Conservation (phyloP, 164 flowering plant species). For the Akebia trifoliata region DNA sequence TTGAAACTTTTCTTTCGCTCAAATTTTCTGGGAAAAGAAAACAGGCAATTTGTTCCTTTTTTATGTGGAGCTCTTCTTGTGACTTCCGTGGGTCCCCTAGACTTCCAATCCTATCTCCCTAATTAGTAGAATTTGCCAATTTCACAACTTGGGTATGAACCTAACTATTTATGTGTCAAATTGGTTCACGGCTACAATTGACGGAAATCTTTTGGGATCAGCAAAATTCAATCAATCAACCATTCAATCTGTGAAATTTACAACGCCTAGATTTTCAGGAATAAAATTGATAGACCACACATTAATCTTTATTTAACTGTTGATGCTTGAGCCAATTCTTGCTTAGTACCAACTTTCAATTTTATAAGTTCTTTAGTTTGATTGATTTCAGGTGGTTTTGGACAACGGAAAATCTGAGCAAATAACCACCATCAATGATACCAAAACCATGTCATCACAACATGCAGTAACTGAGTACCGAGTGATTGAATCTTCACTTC, state of each 20-base stretch:
- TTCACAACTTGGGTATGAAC: neutral
- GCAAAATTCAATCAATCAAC: neutral
- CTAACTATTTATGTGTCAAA: neutral
- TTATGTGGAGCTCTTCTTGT: neutral
- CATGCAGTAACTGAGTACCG: conserved; percentile 80
- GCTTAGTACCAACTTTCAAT: neutral
- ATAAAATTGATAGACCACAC: neutral
- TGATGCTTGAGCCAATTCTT: conserved; percentile 3
- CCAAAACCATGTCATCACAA: conserved; percentile 35
- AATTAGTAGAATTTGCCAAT: neutral
- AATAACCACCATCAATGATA: conserved; percentile 45
- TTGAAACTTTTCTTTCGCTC: neutral
- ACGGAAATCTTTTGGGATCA: neutral
- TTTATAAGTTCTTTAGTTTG: neutral
- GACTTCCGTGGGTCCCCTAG: neutral
- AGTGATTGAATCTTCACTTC: conserved; percentile 47
- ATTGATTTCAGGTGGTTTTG: conserved; percentile 55
- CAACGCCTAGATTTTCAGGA: neutral
- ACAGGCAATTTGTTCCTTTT: neutral
- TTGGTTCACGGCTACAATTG: neutral
- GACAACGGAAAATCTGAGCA: conserved; percentile 83
- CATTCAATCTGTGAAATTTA: neutral
- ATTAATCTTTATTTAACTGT: neutral
- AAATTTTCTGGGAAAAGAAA: neutral
- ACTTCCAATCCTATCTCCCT: neutral